Base-by-base conservation (phyloP, 176 grass and related monocot species). In the Avena atlantica region DNA sequence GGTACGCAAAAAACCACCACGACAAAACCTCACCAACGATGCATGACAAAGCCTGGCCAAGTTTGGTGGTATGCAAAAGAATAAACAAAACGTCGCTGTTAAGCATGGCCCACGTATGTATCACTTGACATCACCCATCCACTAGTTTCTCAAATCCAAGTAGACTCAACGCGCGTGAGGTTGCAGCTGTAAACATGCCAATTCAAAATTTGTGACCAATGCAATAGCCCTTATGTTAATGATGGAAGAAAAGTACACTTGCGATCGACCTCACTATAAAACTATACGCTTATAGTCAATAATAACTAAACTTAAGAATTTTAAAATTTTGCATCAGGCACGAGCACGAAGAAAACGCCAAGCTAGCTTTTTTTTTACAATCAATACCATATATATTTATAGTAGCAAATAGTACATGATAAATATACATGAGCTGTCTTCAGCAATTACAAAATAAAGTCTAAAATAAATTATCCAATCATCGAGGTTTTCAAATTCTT, bases 41-140 rank as follows among this genome's bases (percentile, higher is more conserved):
- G 31, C 31, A 34, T 34, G 31, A 34, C 31, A 34, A n/a, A 49
- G 70, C 44, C 70, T 21, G 29, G 13, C 64, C 13, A 47, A 14
- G 70, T n/a, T 49, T 73, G 70, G 42, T 73, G 4, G 10, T 73
- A 47, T 14, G 44, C 44, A 23, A 49, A 24, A 74, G n/a, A 0
- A 40, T 66, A 14, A 48, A 19, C 29, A 36, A 3, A 74, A 5
- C 10, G 12, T 74, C 12, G 44, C 5, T 49, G 20, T 50, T 49
- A 24, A 74, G 44, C 70, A 14, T 24, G 44, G 70, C 44, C 44
- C 5, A 13, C 4, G 11, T 45, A n/a, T 3, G 11, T 74, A 49
- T 49, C 70, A 74, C 5, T 74, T 74, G n/a, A 74, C 71, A 49
- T 73, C 70, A 14, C 70, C n/a, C 42, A 14, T 21, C 63, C 42